phyloP scores from a whole-genome alignment of 73 alveolate genomes.

The Tetrahymena thermophila region DNA sequence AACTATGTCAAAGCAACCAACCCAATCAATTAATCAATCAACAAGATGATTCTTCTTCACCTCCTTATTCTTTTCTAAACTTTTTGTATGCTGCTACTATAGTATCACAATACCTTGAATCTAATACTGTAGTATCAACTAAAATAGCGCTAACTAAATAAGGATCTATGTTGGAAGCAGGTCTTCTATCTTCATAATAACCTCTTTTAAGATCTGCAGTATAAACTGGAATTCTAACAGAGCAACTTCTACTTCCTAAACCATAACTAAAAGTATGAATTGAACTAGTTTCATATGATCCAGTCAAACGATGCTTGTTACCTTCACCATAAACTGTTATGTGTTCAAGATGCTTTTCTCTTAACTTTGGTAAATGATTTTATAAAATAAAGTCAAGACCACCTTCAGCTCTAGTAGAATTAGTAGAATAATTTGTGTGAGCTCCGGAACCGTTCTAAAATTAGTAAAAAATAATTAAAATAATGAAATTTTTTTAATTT shows the following conservation, averaged over 20 bases:
- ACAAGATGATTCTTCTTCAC: neutral
- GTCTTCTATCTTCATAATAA: slow-evolving; percentile 88
- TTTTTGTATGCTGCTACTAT: neutral
- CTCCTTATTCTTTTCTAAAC: neutral
- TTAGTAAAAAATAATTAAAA: neutral
- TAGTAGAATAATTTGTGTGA: slow-evolving; percentile 79
- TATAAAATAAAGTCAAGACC: slow-evolving; percentile 49
- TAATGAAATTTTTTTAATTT: neutral
- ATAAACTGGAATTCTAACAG: slow-evolving; percentile 80
- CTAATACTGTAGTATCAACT: slow-evolving; percentile 32
- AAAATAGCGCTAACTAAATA: slow-evolving; percentile 65
- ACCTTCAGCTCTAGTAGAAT: slow-evolving; percentile 64
- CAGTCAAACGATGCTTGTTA: slow-evolving; percentile 77
- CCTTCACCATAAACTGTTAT: slow-evolving; percentile 59
- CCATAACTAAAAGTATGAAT: slow-evolving; percentile 67
- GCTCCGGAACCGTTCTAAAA: slow-evolving; percentile 87
- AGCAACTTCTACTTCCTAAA: slow-evolving; percentile 81
- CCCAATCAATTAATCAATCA: neutral
- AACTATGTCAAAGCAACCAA: neutral
- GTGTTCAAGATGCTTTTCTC: slow-evolving; percentile 38
- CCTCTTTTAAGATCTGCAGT: slow-evolving; percentile 63
- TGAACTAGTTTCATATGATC: slow-evolving; percentile 71
- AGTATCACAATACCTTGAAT: neutral
- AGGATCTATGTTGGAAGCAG: slow-evolving; percentile 90
- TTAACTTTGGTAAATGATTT: slow-evolving; percentile 41